Conservation (phyloP, 2,329 filamentous ascomycete genomes). For the Fusarium equiseti region DNA sequence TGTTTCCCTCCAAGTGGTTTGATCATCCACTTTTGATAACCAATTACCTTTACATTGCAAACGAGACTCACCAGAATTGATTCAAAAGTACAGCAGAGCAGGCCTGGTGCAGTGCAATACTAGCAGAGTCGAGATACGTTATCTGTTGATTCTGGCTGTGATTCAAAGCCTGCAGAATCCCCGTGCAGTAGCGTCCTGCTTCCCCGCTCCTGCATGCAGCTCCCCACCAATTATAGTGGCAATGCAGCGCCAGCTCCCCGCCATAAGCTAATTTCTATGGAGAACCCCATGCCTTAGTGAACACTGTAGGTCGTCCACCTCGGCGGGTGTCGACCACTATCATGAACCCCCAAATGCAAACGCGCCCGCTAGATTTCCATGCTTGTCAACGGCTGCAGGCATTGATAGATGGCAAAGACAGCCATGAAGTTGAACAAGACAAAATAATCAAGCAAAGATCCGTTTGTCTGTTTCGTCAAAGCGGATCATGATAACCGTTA, state of each 20-base stretch:
- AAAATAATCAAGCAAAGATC: not conserved
- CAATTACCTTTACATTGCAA: conserved; percentile 19
- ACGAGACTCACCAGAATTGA: no score
- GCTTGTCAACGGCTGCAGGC: conserved; percentile 17
- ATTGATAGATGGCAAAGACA: not conserved
- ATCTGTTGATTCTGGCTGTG: conserved; percentile 13
- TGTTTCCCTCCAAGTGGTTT: conserved; percentile 30
- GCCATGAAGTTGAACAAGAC: not conserved
- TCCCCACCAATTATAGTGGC: conserved; percentile 31
- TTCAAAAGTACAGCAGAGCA: not conserved
- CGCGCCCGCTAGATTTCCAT: conserved; percentile 13
- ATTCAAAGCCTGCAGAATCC: conserved; percentile 10
- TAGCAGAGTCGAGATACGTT: conserved; percentile 14
- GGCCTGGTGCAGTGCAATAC: not conserved
- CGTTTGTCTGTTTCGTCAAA: not conserved
- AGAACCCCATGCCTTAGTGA: not conserved
- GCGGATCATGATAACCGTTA: not conserved
- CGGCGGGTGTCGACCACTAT: conserved; percentile 39
- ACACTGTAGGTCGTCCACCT: conserved; percentile 13
- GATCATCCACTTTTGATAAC: not conserved
- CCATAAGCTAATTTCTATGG: conserved; percentile 23
- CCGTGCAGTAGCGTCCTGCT: not conserved
- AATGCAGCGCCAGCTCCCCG: conserved; percentile 37
- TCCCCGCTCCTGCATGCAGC: conserved; percentile 36
- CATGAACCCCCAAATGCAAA: conserved; percentile 15